Conservation (phyloP, 176 grass and related monocot genomes). For the Poa pratensis region DNA sequence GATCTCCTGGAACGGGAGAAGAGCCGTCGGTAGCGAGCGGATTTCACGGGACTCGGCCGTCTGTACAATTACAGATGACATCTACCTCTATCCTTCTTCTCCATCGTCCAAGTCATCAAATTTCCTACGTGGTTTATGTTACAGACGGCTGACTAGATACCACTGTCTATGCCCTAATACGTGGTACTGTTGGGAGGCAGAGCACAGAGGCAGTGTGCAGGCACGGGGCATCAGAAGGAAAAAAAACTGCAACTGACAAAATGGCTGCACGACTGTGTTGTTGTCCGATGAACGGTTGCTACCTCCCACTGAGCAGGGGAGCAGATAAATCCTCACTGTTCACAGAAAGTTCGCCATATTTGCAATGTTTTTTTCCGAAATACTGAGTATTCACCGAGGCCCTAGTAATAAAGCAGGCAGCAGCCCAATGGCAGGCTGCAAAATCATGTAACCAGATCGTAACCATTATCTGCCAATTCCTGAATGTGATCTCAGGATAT, state of each 20-base stretch:
- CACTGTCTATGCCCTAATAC: too few species aligned
- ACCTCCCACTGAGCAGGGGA: not conserved
- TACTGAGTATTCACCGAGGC: not conserved
- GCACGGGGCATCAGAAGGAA: conserved; percentile 38
- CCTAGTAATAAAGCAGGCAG: not conserved
- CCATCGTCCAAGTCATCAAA: too few species aligned
- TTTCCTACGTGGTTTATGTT: too few species aligned
- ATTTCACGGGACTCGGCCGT: too few species aligned
- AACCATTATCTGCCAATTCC: not conserved
- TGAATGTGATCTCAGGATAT: not conserved
- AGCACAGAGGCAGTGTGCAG: conserved; percentile 35
- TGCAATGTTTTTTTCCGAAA: not conserved
- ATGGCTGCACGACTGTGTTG: not conserved
- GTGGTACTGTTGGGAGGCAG: conserved; percentile 31
- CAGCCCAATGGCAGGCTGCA: not conserved
- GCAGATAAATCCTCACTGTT: not conserved
- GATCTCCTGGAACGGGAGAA: too few species aligned
- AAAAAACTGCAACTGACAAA: not conserved
- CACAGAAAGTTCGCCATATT: not conserved
- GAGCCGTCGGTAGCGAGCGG: too few species aligned
- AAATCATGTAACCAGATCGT: not conserved
- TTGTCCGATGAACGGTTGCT: not conserved
- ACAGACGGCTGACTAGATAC: too few species aligned
- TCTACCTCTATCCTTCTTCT: too few species aligned
- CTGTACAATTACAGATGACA: too few species aligned